These are phyloP conservation scores for Linnemannia schmuckeri DNA, from an alignment of 192 early-diverging fungal species.

Conservation along the genomic window DNA sequence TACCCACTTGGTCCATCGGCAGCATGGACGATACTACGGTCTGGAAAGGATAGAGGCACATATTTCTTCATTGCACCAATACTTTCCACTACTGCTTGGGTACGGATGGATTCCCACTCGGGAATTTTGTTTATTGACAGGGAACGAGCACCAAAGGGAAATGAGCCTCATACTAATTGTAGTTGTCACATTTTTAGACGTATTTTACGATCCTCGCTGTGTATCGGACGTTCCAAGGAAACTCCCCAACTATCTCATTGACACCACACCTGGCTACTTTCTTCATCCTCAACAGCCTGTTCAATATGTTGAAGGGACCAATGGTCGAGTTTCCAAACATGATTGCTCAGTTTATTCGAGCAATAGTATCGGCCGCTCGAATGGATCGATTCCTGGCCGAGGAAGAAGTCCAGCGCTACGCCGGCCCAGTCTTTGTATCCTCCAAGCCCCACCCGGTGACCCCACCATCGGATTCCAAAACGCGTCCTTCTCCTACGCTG, in stretches of 20 bases:
- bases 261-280: slow-evolving; percentile 45
- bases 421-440: slow-evolving; percentile 62
- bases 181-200: neutral
- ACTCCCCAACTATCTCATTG: slow-evolving; percentile 34
- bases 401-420: slow-evolving; percentile 86
- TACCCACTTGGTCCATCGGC: slow-evolving; percentile 21
- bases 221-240: slow-evolving; percentile 23
- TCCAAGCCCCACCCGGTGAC: slow-evolving; percentile 44
- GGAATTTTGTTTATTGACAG: neutral
- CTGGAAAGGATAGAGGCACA: slow-evolving; percentile 15
- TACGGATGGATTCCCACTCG: neutral
- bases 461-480: slow-evolving; percentile 73
- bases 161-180: neutral
- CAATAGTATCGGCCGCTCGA: slow-evolving; percentile 84
- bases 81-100: slow-evolving; percentile 39
- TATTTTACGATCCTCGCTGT: slow-evolving; percentile 13
- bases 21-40: slow-evolving; percentile 20
- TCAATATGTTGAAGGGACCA: too few species aligned
- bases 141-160: neutral
- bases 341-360: too few species aligned
- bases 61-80: slow-evolving; percentile 39
- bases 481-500: slow-evolving; percentile 78
- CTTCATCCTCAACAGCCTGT: slow-evolving; percentile 53
- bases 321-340: too few species aligned
- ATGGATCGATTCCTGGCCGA: slow-evolving; percentile 82